phyloP scores from a whole-genome alignment of 1,139 yeast genomes.

The Sugiyamaella xylanicola region DNA sequence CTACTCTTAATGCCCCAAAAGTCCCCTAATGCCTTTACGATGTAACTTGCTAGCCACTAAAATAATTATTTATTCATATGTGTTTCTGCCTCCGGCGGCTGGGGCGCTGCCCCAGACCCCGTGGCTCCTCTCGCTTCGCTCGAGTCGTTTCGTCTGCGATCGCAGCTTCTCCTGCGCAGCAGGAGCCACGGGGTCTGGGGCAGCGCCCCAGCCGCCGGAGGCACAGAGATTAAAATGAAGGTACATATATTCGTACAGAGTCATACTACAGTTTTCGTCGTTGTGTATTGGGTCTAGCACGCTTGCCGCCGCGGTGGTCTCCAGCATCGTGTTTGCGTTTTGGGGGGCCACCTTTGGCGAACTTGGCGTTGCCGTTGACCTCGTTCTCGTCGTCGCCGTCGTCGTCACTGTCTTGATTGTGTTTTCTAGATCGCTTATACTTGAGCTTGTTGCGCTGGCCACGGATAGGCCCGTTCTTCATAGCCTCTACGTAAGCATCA shows the following conservation, averaged over 20 bases:
- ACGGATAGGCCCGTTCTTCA: slow-evolving; percentile 86
- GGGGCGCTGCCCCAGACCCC: slow-evolving; percentile 1
- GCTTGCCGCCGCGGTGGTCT: slow-evolving; percentile 15
- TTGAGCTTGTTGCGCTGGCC: slow-evolving; percentile 91
- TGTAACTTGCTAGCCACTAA: background rate
- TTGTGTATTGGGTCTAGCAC: slow-evolving; percentile 8
- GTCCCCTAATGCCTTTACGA: background rate
- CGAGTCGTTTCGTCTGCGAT: background rate
- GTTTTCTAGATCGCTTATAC: slow-evolving; percentile 63
- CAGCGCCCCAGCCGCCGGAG: background rate
- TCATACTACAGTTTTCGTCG: slow-evolving; percentile 9
- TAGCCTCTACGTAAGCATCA: slow-evolving; percentile 92
- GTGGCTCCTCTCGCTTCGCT: background rate
- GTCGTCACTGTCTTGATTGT: slow-evolving; percentile 58
- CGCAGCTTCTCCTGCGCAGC: too few species aligned
- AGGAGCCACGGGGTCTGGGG: background rate
- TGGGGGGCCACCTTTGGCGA: slow-evolving; percentile 7
- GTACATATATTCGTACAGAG: too few species aligned
- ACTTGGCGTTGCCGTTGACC: slow-evolving; percentile 15
- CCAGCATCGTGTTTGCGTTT: slow-evolving; percentile 7
- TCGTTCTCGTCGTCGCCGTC: slow-evolving; percentile 32
- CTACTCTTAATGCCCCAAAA: slow-evolving; percentile 10
- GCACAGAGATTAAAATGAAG: too few species aligned
- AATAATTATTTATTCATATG: slow-evolving; percentile 7
- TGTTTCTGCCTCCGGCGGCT: background rate